Evolutionary conservation across 257 asterid species (phyloP), one percentile per base, ranked within the genome.

Genomic region (Solanum pinnatisectum): DNA sequence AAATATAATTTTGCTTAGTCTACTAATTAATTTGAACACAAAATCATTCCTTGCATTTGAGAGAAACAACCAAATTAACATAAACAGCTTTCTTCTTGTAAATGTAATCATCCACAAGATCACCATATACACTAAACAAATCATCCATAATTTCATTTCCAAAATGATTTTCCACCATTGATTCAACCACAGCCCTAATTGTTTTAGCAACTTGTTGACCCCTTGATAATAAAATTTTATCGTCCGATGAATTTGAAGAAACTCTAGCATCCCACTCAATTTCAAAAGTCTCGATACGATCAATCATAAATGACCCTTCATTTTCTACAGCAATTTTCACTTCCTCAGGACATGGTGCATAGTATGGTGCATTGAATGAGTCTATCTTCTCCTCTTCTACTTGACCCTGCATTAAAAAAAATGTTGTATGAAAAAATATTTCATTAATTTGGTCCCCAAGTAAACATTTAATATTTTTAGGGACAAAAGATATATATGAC

Each of bases 141-240:
- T 93, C 95, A 72, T 93, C 98, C 91, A 93, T 88, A 37, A 90
- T 84, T 10, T 84, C 85, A 32, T 40, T 72, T 49, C 98, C 98
- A 87, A 95, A 94, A 13, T 90, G 93, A 10, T 87, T 20, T 86
- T 85, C 93, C 65, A 95, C 4, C 94, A 94, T 93, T 4, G 97
- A 88, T 77, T 95, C 98, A 40, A 94, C 92, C 92, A 93, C 98
- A 1, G 95, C 98, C 90, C 98, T 92, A 22, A 91, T 88, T 46
- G 84, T 91, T 39, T 88, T 90, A 14, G 94, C 92, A 40, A 94
- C 92, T 35, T 27, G 87, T 39, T 90, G 87, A 6, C 95, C 97
- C 36, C 87, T 92, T 2, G 93, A 85, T 37, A 9, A 36, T 73
- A 36, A 20, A 22, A 74, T 22, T 74, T 56, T 84, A 18, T 81